Percentiles rank a stretch among this genome's conserved stretches.
Conservation (phyloP, 352 stramenopile genomes). For the Pythium folliculosum region DNA sequence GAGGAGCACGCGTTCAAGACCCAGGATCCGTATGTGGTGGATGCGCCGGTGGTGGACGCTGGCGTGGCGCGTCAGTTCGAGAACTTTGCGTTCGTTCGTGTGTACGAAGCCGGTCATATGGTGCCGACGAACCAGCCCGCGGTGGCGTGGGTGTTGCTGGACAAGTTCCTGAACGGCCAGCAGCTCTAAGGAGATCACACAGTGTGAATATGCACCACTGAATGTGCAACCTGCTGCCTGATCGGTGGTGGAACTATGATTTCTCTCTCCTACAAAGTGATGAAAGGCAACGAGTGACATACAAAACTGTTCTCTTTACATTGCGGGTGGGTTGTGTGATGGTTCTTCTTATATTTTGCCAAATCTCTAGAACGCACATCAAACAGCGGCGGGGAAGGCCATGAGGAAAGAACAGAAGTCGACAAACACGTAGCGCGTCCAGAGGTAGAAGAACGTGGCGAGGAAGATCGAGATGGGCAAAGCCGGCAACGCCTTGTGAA, state of each 20-base stretch:
- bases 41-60: constrained; percentile 11
- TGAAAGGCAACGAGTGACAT: background rate
- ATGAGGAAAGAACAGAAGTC: constrained; percentile 86
- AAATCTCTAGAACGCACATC: constrained; percentile 1
- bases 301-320: too few relatives aligned
- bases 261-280: too few relatives aligned
- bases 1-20: constrained; percentile 24
- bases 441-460: constrained; percentile 81
- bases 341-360: too few relatives aligned
- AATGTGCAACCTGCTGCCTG: too few relatives aligned
- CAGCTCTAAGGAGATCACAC: constrained; percentile 1
- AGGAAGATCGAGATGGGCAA: constrained; percentile 95
- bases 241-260: too few relatives aligned
- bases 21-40: constrained; percentile 7
- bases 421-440: constrained; percentile 81
- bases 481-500: constrained; percentile 93
- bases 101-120: constrained; percentile 90
- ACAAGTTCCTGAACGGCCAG: constrained; percentile 56
- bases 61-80: constrained; percentile 24
- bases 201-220: too few relatives aligned
- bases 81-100: constrained; percentile 82
- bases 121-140: constrained; percentile 85
- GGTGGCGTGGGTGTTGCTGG: constrained; percentile 77
- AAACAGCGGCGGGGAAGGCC: constrained; percentile 28
- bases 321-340: too few relatives aligned